phyloP scores from a whole-genome alignment of 164 flowering plant genomes.

The Vitis rotundifolia region DNA sequence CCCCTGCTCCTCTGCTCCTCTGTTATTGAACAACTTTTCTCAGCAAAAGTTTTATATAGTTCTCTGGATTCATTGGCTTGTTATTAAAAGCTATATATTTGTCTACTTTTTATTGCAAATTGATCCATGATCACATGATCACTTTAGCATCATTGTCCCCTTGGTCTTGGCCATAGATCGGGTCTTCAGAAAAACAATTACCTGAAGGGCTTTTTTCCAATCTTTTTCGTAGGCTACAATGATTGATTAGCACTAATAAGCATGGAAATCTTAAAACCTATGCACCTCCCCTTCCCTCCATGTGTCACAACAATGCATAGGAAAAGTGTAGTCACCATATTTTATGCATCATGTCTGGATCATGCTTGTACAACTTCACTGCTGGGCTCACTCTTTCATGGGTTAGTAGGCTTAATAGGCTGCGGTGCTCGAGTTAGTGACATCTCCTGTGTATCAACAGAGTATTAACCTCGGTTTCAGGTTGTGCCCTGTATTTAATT shows the following conservation, averaged over 20 bases:
- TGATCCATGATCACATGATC: conserved; percentile 1
- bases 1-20: no score
- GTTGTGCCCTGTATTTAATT: no score
- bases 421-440: conserved; percentile 9
- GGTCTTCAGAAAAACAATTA: background rate
- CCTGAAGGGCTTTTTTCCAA: background rate
- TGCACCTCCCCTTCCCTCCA: no score
- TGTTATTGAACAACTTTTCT: background rate
- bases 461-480: background rate
- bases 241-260: no score
- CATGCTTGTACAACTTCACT: no score
- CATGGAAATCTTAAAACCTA: no score
- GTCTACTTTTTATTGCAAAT: background rate
- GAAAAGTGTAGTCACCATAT: no score
- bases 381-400: background rate
- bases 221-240: no score
- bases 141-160: background rate
- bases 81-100: background rate
- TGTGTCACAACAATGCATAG: no score
- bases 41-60: no score
- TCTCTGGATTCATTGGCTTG: background rate
- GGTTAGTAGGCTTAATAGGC: background rate
- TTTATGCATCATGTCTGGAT: no score
- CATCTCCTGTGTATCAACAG: background rate
- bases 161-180: background rate